These are phyloP conservation scores for Draba incana DNA, from an alignment of 345 rosid species.

Conservation along the genomic window DNA sequence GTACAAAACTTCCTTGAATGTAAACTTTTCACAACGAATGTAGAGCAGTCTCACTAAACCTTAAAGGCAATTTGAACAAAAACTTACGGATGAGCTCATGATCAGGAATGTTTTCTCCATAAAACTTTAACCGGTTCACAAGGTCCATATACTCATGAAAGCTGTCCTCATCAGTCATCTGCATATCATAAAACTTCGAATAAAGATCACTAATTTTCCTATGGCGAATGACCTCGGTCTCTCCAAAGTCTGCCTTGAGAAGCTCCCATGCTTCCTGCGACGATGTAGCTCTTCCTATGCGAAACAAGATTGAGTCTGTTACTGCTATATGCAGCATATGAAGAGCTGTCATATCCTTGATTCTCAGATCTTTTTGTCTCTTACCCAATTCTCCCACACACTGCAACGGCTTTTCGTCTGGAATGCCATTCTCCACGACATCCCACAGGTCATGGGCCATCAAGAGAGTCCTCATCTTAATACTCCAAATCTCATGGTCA, in stretches of 20 bases:
- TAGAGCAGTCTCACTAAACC: not conserved
- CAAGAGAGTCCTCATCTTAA: constrained; percentile 8
- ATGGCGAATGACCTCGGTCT: not conserved
- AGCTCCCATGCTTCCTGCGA: constrained; percentile 20
- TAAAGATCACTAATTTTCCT: not conserved
- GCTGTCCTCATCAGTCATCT: constrained; percentile 4
- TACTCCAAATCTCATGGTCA: constrained; percentile 21
- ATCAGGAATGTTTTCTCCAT: not conserved
- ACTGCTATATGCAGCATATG: constrained; percentile 15
- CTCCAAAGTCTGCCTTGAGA: constrained; percentile 11
- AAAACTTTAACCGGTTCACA: constrained; percentile 7
- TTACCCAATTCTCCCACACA: no score
- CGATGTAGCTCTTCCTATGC: constrained; percentile 27
- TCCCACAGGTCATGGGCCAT: constrained; percentile 22
- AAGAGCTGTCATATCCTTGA: constrained; percentile 24
- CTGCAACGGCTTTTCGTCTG: no score
- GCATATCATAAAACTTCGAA: not conserved
- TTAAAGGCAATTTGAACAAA: not conserved
- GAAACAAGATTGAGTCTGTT: not conserved
- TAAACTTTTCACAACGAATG: not conserved
- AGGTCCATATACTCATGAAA: not conserved
- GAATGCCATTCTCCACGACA: constrained; percentile 7
- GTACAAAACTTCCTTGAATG: not conserved
- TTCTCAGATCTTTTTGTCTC: constrained; percentile 1
- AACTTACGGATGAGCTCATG: not conserved